Conservation (phyloP, 1,284 basidiomycete species). For the Cryptococcus sp. region DNA sequence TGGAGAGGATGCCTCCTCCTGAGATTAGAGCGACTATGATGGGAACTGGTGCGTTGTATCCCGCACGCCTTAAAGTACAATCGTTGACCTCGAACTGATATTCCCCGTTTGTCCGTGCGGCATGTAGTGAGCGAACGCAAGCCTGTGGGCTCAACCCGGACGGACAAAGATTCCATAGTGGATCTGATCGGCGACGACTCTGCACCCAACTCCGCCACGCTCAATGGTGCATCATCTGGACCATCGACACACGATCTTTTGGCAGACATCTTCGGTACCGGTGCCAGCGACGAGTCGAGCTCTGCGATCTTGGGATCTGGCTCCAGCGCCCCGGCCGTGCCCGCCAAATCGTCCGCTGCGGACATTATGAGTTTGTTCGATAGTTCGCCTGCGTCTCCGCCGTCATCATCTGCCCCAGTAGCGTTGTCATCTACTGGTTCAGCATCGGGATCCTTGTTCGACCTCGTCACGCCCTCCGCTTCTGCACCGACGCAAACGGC, state of each 20-base stretch:
- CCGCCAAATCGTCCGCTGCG: constrained; percentile 63
- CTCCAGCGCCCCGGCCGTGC: constrained; percentile 50
- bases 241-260: constrained; percentile 86
- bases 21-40: constrained; percentile 93
- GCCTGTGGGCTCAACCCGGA: constrained; percentile 82
- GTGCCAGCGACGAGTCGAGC: constrained; percentile 33
- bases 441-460: constrained; percentile 37
- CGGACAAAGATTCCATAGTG: constrained; percentile 67
- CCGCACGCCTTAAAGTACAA: constrained; percentile 1
- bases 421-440: constrained; percentile 20
- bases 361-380: constrained; percentile 93
- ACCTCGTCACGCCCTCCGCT: constrained; percentile 33
- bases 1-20: constrained; percentile 98
- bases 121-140: constrained; percentile 80
- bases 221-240: constrained; percentile 47
- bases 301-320: constrained; percentile 31
- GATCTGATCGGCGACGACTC: constrained; percentile 78
- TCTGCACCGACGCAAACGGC: constrained; percentile 23
- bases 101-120: background rate
- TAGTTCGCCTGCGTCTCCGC: constrained; percentile 32
- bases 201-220: constrained; percentile 41
- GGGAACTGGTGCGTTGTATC: constrained; percentile 67
- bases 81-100: background rate
- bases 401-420: constrained; percentile 42
- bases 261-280: constrained; percentile 86